Evolutionary conservation across 257 asterid genomes (phyloP), one percentile per base, ranked within the genome.

Genomic region (Plantago ovata): DNA sequence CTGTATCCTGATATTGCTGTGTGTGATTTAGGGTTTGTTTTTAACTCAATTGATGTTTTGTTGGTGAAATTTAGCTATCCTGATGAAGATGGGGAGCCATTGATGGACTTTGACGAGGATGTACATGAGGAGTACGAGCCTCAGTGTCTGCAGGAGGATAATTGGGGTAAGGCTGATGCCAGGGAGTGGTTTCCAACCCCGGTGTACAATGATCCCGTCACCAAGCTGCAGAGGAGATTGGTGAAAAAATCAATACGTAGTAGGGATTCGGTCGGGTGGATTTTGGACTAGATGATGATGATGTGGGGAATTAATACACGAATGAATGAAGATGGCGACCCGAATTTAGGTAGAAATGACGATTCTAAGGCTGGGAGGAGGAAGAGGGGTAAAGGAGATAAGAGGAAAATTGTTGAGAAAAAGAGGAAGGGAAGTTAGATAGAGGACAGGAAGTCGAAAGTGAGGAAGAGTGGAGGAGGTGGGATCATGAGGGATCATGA

Each of bases 81-180:
- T 13, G 96, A 92, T 67, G 98, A 85, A 65, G 96, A 88, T 18
- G 96, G 98, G 21, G 98, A 88, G 82, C 94, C 91, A 3, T 69
- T 92, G 85, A 79, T 92, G 85, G 87, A 88, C 48, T 92, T 80
- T 18, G 89, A 83, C 32, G 95, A 82, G 62, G 94, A 77, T 58
- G 44, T 77, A 38, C 81, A 38, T 42, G 95, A 92, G 53, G 81
- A 71, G 20, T 75, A 61, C 21, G 96, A 87, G 58, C 73, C 79
- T 10, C 84, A 69, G 61, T 42, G 71, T 42, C 72, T 78, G 49
- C 62, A 79, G 70, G 87, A 74, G 16, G 92, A 70, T 10, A 77
- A 14, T 13, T 56, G 49, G 61, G 38, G 15, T 11, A 36, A 63
- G 41, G 76, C 20, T 6, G 77, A 59, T 18, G 52, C 36, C 8